These are phyloP conservation scores for Ilex asprella DNA, from an alignment of 257 asterid species.

Conservation along the genomic window DNA sequence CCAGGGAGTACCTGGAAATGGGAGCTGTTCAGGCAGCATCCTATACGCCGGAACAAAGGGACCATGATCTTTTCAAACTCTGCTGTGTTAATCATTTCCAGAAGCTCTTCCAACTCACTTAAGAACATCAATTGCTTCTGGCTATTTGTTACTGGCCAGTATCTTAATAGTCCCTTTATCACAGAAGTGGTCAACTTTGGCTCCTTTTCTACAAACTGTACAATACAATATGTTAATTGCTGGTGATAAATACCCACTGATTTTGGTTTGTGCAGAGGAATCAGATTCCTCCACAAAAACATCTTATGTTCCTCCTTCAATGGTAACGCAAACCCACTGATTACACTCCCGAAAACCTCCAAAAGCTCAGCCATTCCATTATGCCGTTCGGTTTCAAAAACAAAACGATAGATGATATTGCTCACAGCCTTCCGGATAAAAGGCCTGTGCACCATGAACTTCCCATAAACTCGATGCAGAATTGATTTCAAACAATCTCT, in stretches of 20 bases:
- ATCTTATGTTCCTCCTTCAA: slow-evolving; percentile 38
- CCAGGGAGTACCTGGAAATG: slow-evolving; percentile 33
- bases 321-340: slow-evolving; percentile 43
- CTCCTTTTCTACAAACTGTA: slow-evolving; percentile 43
- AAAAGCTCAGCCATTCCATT: slow-evolving; percentile 36
- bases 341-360: slow-evolving; percentile 44
- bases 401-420: slow-evolving; percentile 35
- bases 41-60: slow-evolving; percentile 34
- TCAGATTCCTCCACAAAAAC: slow-evolving; percentile 29
- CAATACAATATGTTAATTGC: slow-evolving; percentile 35
- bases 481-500: slow-evolving; percentile 38
- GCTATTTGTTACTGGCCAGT: slow-evolving; percentile 43
- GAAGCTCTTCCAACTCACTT: slow-evolving; percentile 39
- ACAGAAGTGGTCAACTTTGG: slow-evolving; percentile 31
- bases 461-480: slow-evolving; percentile 41
- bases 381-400: slow-evolving; percentile 37
- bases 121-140: slow-evolving; percentile 44
- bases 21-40: slow-evolving; percentile 36
- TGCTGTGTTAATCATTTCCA: slow-evolving; percentile 33
- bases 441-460: slow-evolving; percentile 46
- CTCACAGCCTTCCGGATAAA: slow-evolving; percentile 36
- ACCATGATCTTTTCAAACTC: slow-evolving; percentile 42
- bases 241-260: slow-evolving; percentile 42
- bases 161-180: slow-evolving; percentile 30
- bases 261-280: slow-evolving; percentile 45